Evolutionary conservation across 2,329 filamentous ascomycete genomes (phyloP), one percentile per base, ranked within the genome.

Genomic region (Diaporthe sp.): DNA sequence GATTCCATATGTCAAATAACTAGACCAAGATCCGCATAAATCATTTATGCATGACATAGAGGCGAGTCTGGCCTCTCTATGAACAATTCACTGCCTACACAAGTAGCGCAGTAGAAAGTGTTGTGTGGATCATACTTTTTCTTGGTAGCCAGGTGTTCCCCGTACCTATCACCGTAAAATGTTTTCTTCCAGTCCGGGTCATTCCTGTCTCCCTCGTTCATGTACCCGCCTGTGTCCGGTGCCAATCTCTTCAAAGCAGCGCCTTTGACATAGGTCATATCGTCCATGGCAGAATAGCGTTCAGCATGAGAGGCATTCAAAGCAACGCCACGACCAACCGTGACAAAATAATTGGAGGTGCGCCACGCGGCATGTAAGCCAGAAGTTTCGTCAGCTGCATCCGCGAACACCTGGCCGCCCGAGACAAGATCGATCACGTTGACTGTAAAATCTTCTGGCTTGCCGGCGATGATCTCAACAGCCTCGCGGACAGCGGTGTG

Each of bases 191-290:
- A 85, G 28, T 81, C 72, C 0, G 78, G 78, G 49, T 83, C 76
- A 53, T 80, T 79, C 22, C 83, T 84, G 76, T 85, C 84, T 1
- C 82, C 84, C 79, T 88, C 86, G 72, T 86, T 86, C 80, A 84
- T 77, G 71, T 85, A 85, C 2, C 79, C 67, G 19, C 77, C 76
- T 1, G 76, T 49, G 19, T 70, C 68, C 6, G 77, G 76, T 5
- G 77, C 76, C 58, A 72, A 51, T 19, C 7, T 61, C 37, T 61
- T 61, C 39, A 61, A 57, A 42, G 25, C 34, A n/a, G 39, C 53
- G 2, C 53, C 57, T 44, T 72, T 72, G 13, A 31, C 57, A 31
- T 42, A 44, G 3, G 53, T 61, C 3, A 57, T 12, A 15, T 72
- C 71, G 22, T 73, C 7, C 60, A 62, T 62, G 58, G 55, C 51